These are phyloP conservation scores for Echeveria elegans DNA, from an alignment of 164 flowering plant species.

Conservation along the genomic window DNA sequence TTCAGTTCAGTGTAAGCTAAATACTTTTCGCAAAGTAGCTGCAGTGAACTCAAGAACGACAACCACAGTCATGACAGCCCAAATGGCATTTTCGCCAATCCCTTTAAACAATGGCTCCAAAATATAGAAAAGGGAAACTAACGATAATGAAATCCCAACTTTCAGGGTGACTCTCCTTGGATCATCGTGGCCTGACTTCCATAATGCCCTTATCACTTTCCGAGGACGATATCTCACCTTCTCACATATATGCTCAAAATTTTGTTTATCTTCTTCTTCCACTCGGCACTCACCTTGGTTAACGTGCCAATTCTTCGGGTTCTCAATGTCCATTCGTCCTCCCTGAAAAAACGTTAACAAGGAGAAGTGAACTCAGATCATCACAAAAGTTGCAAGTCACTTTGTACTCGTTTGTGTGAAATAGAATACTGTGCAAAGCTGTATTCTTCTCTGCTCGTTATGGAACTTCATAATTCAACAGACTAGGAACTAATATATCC, in stretches of 20 bases:
- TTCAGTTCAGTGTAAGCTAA: not conserved
- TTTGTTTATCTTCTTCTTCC: not conserved
- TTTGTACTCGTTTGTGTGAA: too few relatives aligned
- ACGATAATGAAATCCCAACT: slow-evolving; percentile 68
- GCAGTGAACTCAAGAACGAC: slow-evolving; percentile 97
- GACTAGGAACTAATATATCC: too few relatives aligned
- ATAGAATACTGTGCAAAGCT: too few relatives aligned
- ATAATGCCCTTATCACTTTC: slow-evolving; percentile 19
- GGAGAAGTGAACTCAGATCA: not conserved
- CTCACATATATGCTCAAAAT: not conserved
- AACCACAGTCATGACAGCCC: slow-evolving; percentile 99
- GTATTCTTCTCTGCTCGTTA: too few relatives aligned
- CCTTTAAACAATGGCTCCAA: slow-evolving; percentile 70
- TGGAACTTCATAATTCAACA: too few relatives aligned
- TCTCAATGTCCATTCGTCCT: not conserved
- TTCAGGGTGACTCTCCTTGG: slow-evolving; percentile 75
- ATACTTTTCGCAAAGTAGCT: slow-evolving; percentile 30
- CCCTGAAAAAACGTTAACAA: not conserved
- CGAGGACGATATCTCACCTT: slow-evolving; percentile 24
- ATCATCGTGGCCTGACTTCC: slow-evolving; percentile 62
- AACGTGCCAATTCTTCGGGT: not conserved
- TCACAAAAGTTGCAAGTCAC: not conserved
- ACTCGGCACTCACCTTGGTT: not conserved
- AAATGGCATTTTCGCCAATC: slow-evolving; percentile 67
- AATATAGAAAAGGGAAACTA: slow-evolving; percentile 70